A percentile compares a stretch with the other conserved stretches of the same genome.
Conservation (phyloP, 1,139 yeast genomes). For the Magnusiomyces clavatus region DNA sequence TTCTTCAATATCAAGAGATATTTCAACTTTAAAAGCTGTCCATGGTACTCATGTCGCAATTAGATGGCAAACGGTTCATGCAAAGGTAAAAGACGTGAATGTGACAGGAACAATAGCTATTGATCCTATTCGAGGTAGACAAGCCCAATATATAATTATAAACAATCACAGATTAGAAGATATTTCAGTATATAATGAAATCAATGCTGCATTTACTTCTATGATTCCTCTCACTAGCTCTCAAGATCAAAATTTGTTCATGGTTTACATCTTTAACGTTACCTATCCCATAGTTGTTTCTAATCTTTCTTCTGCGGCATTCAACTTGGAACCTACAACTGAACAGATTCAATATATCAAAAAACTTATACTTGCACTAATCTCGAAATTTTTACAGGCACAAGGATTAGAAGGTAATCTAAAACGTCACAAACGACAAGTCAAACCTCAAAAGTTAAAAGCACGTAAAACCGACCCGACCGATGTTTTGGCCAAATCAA, state of each 20-base stretch:
- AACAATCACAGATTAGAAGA: constrained; percentile 36
- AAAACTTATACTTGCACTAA: constrained; percentile 4
- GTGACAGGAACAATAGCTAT: constrained; percentile 31
- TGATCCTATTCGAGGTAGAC: constrained; percentile 31
- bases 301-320: constrained; percentile 40
- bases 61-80: constrained; percentile 21
- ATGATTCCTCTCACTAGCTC: constrained; percentile 9
- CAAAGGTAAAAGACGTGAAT: constrained; percentile 16
- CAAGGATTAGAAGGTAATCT: neutral
- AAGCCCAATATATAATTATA: constrained; percentile 41
- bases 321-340: neutral
- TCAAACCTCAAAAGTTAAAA: neutral
- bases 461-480: neutral
- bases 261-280: constrained; percentile 37
- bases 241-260: constrained; percentile 23
- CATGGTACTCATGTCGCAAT: constrained; percentile 20
- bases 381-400: constrained; percentile 7
- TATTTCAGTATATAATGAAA: neutral
- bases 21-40: constrained; percentile 18
- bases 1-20: constrained; percentile 11
- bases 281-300: constrained; percentile 28
- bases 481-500: neutral
- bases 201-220: neutral
- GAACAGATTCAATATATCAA: constrained; percentile 9
- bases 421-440: neutral